phyloP scores from a whole-genome alignment of 768 basidiomycete species.

The Lentinus brumalis region DNA sequence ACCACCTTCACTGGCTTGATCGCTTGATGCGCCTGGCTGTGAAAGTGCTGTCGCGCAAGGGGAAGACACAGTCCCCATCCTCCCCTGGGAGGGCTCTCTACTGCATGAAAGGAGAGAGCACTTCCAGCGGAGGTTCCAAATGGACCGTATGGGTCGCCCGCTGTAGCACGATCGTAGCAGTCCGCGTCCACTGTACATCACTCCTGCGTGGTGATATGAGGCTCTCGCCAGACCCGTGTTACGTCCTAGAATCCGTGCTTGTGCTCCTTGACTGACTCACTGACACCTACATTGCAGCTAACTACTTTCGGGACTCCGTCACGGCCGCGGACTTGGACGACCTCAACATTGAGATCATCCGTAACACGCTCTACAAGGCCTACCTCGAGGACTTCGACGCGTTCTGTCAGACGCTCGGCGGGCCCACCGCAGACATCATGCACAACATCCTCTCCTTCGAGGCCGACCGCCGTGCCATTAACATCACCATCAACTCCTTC shows the following conservation, averaged over 20 bases:
- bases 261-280: not conserved
- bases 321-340: conserved; percentile 96
- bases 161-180: too few species aligned
- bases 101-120: too few species aligned
- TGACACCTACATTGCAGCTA: conserved; percentile 50
- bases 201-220: too few species aligned
- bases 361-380: conserved; percentile 97
- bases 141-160: too few species aligned
- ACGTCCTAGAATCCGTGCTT: not conserved
- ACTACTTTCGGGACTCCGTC: conserved; percentile 95
- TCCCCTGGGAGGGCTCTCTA: too few species aligned
- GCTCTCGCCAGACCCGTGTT: not conserved
- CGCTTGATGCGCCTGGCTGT: too few species aligned
- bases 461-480: conserved; percentile 94
- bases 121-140: too few species aligned
- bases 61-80: too few species aligned
- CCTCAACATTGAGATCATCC: conserved; percentile 99
- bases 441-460: conserved; percentile 90
- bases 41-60: too few species aligned
- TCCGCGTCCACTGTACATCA: too few species aligned
- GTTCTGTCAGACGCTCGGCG: conserved; percentile 77
- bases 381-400: conserved; percentile 97
- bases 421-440: conserved; percentile 92
- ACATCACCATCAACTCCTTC: conserved; percentile 99
- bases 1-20: too few species aligned